Percentiles rank a stretch among this genome's conserved stretches.
Conservation (phyloP, 148 eudicot species). For the Rhododendron molle region DNA sequence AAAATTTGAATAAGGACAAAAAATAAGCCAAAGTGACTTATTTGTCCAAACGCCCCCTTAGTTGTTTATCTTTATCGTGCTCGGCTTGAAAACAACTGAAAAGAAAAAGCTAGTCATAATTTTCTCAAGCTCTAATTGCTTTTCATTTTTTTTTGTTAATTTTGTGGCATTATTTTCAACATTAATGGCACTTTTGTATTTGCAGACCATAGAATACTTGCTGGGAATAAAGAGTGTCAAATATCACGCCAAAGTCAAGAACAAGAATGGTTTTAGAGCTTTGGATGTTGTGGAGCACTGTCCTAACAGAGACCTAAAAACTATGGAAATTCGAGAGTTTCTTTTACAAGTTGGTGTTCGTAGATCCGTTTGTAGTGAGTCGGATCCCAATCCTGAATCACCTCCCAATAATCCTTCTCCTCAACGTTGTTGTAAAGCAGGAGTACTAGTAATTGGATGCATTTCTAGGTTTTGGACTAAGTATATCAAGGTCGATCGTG, state of each 20-base stretch:
- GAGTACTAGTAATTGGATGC: too few species aligned
- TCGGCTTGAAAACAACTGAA: too few species aligned
- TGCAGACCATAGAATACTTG: constrained; percentile 29
- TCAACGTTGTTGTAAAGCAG: background rate
- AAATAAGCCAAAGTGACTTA: too few species aligned
- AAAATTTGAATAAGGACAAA: too few species aligned
- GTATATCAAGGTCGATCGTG: background rate
- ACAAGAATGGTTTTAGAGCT: constrained; percentile 29
- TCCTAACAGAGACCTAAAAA: constrained; percentile 29
- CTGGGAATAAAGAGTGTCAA: background rate
- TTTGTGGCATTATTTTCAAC: background rate
- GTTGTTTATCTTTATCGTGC: too few species aligned
- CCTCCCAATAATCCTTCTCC: background rate
- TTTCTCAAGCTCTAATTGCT: background rate
- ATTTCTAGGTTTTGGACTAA: background rate
- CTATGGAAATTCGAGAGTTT: constrained; percentile 30
- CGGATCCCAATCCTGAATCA: background rate
- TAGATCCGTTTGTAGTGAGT: background rate
- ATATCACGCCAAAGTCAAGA: constrained; percentile 16
- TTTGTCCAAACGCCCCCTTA: too few species aligned
- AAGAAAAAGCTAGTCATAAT: background rate
- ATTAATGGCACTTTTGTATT: background rate
- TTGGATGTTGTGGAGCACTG: constrained; percentile 32
- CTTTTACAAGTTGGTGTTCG: constrained; percentile 23
- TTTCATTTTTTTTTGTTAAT: background rate